Evolutionary conservation across 1,139 yeast species (phyloP), one percentile per base, ranked within the genome.

Genomic region (Zygoascus hellenicus): DNA sequence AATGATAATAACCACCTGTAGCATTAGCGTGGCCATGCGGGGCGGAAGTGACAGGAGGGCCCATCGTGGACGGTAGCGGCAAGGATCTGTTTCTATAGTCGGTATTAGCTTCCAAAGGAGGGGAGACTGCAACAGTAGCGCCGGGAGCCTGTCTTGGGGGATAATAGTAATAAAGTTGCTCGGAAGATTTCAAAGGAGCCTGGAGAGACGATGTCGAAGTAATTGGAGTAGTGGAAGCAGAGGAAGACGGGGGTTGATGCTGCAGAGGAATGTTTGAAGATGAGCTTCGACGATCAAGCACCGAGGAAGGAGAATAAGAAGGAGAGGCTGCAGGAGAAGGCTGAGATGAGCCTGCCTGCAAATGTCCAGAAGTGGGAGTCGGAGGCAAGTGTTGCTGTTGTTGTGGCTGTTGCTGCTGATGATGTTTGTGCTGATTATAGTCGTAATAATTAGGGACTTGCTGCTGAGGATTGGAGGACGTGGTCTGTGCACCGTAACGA

Each of bases 401-500:
- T 13, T 35, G 38, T 10, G 15, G 26, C n/a, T 36, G 39, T n/a
- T 5, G 15, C 4, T 13, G 15, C 9, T 35, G 38, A 5, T 35
- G 38, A 9, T 35, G 26, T 29, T 36, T 36, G 30, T 26, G n/a
- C 3, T 6, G 39, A 13, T 36, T 14, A 29, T 36, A 36, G 10
- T 26, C 19, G 16, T 17, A 9, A 22, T 22, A 22, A 22, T 22
- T 22, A 29, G 15, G 13, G 29, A 11, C 22, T 26, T 11, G 14
- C 17, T n/a, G 30, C 17, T 19, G 39, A 17, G 11, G 39, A 14
- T 36, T 36, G 39, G 13, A 15, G 26, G 26, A 26, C 15, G 39
- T 36, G 39, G 43, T 22, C 36, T 41, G 43, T 22, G 43, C 35
- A 19, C 43, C 43, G 36, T 41, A 41, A 17, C 43, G 43, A n/a